Evolutionary conservation across 2,329 filamentous ascomycete species (phyloP).

Genomic region (Claviceps maximensis): DNA sequence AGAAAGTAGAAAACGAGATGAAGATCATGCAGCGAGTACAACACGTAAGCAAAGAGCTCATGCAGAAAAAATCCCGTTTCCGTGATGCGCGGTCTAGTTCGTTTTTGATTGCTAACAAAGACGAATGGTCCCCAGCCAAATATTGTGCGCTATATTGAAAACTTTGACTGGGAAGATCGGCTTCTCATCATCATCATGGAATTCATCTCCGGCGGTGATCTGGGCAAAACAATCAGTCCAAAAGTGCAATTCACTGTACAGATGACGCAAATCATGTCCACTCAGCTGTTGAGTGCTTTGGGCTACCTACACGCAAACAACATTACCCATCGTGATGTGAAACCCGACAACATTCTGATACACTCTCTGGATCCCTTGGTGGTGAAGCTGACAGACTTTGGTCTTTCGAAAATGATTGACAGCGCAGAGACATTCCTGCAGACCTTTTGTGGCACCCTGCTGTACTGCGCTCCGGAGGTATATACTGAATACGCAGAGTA

Average conservation of each 20-base stretch:
- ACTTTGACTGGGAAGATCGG: conserved; percentile 66
- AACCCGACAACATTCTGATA: conserved; percentile 94
- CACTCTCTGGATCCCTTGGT: conserved; percentile 56
- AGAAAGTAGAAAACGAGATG: conserved; percentile 95
- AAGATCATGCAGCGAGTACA: conserved; percentile 78
- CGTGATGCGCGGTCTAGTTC: neutral
- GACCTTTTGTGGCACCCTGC: conserved; percentile 88
- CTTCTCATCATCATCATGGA: conserved; percentile 98
- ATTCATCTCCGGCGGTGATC: conserved; percentile 67
- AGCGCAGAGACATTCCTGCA: conserved; percentile 84
- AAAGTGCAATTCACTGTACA: conserved; percentile 51
- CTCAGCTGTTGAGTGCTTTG: conserved; percentile 68
- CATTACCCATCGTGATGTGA: conserved; percentile 97
- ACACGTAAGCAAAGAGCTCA: conserved; percentile 49
- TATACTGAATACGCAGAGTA: conserved; percentile 62
- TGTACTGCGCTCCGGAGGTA: conserved; percentile 95
- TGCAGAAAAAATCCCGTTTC: neutral
- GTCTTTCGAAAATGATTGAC: conserved; percentile 85
- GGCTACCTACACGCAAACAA: conserved; percentile 75
- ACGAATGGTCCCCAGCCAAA: conserved; percentile 53
- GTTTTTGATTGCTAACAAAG: neutral
- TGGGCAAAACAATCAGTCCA: conserved; percentile 58
- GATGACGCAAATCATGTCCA: conserved; percentile 57
- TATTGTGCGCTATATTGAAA: conserved; percentile 83
- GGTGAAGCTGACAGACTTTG: conserved; percentile 93